Percentiles rank a stretch among this genome's conserved stretches.
Evolutionary conservation across 768 basidiomycete species (phyloP).

Genomic region (Lepiota venenata): DNA sequence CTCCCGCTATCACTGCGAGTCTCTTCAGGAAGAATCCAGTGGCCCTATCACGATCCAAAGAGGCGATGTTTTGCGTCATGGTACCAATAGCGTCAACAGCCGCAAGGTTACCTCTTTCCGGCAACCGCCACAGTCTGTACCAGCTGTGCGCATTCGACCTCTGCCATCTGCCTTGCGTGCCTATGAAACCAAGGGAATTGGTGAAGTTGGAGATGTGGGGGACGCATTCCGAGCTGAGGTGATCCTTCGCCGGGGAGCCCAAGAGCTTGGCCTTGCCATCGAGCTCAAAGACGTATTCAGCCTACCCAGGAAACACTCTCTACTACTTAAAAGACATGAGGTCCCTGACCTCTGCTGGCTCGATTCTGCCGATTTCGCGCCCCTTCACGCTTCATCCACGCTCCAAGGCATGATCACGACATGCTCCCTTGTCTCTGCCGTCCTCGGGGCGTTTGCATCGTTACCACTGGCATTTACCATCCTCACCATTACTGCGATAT

Average conservation of each 20-base stretch:
- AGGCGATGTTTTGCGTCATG: not conserved
- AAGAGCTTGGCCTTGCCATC: slow-evolving; percentile 2
- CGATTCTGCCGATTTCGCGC: not conserved
- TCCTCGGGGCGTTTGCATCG: slow-evolving; percentile 20
- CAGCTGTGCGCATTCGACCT: not conserved
- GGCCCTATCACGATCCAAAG: slow-evolving; percentile 3
- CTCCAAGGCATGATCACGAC: not conserved
- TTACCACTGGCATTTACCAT: slow-evolving; percentile 33
- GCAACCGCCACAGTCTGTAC: not conserved
- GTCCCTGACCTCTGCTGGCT: not conserved
- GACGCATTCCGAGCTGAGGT: slow-evolving; percentile 8
- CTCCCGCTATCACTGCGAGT: slow-evolving; percentile 39
- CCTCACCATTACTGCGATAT: slow-evolving; percentile 33
- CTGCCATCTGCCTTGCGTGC: slow-evolving; percentile 1
- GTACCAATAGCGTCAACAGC: slow-evolving; percentile 1
- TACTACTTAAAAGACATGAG: not conserved
- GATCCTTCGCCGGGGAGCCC: slow-evolving; percentile 5
- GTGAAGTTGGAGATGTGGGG: not conserved
- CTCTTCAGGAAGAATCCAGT: slow-evolving; percentile 16
- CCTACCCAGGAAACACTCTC: slow-evolving; percentile 4
- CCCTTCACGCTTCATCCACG: not conserved
- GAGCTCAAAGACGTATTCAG: slow-evolving; percentile 8
- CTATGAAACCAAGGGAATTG: slow-evolving; percentile 3
- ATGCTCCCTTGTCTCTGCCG: slow-evolving; percentile 3
- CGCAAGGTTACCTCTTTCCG: not conserved